Evolutionary conservation across 2,329 filamentous ascomycete genomes (phyloP), one percentile per base, ranked within the genome.

Genomic region (Ophiocordyceps camponoti-floridani): DNA sequence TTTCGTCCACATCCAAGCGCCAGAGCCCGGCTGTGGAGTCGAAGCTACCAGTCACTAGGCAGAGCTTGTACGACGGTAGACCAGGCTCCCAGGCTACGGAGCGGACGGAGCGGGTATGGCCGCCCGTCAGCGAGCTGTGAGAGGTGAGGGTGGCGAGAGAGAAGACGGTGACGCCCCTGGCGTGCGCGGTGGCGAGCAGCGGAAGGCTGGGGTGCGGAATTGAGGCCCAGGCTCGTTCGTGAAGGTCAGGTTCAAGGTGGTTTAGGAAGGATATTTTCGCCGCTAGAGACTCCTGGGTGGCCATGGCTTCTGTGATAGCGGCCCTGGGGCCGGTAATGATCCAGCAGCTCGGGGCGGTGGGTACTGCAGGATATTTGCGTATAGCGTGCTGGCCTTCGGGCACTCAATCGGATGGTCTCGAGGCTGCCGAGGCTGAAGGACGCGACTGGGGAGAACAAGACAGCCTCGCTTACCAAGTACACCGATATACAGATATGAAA

Each of bases 11-110:
- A 52, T 76, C 74, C 63, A 73, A 78, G 50, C 74, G 79, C 89
- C 79, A 94, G 53, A 84, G 75, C 10, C 87, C 91, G 2, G 89
- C 88, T 1, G 84, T 93, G 14, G 85, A 82, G 61, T 98, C 91
- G 58, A 98, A 98, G 59, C 83, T 91, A 4, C 86, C 91, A 0
- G 88, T 94, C 5, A 89, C 88, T 14, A 96, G 73, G 41, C 89
- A 85, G 46, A 84, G 79, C 57, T 79, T 76, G 48, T 69, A 63
- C 3, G 66, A 63, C 13, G 71, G 65, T 40, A 75, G 63, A 48
- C 72, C 71, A 0, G 88, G 87, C 63, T 94, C 94, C 91, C 91
- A 98, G 35, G 85, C 80, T 18, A 80, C 77, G 43, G 78, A 77
- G 45, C 91, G 77, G n/a, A 98, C 79, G 53, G 83, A 91, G 46